Conservation (phyloP, 2,329 filamentous ascomycete genomes). For the Zalaria obscura region DNA sequence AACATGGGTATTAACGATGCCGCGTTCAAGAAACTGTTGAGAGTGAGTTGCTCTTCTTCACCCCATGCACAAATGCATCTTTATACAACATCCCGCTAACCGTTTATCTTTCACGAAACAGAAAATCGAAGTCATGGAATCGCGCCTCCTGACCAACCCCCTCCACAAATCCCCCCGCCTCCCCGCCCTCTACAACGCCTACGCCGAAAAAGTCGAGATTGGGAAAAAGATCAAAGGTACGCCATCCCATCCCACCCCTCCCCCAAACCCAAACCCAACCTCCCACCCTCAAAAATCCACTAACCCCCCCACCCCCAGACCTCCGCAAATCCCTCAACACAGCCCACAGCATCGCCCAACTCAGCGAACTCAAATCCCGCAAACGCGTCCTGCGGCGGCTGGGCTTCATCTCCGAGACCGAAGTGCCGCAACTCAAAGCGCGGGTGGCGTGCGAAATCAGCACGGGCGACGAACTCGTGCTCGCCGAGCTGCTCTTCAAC, state of each 20-base stretch:
- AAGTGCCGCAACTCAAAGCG: conserved; percentile 93
- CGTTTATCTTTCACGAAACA: conserved; percentile 20
- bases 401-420: conserved; percentile 87
- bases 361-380: conserved; percentile 90
- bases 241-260: no score
- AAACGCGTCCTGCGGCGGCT: conserved; percentile 90
- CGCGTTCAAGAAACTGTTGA: conserved; percentile 77
- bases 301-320: no score
- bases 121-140: conserved; percentile 96
- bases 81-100: neutral
- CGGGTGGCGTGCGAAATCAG: conserved; percentile 97
- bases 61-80: no score
- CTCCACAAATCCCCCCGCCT: conserved; percentile 82
- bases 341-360: conserved; percentile 33
- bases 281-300: no score
- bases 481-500: conserved; percentile 90
- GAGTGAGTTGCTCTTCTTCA: conserved; percentile 27
- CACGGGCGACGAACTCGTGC: conserved; percentile 84
- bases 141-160: conserved; percentile 73
- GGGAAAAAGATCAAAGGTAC: conserved; percentile 58
- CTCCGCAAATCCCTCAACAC: no score
- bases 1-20: conserved; percentile 93
- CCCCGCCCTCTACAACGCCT: conserved; percentile 73
- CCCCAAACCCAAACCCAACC: no score
- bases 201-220: conserved; percentile 64